A percentile compares a stretch with the other conserved stretches of the same genome.
phyloP scores from a whole-genome alignment of 2,329 filamentous ascomycete genomes.

The Mollisia scopiformis region DNA sequence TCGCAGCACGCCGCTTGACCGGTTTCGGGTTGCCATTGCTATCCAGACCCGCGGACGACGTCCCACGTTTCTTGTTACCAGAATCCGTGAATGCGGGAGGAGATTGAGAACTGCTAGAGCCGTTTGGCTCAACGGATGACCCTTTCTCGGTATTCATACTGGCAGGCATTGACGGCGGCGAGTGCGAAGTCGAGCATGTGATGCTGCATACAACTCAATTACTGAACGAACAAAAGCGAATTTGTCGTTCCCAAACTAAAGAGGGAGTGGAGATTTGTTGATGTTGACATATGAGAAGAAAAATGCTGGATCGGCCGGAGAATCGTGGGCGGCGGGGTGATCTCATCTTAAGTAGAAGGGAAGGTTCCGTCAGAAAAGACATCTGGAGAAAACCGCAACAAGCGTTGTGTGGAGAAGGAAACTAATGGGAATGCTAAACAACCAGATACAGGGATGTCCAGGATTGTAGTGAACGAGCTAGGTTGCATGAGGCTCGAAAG shows the following conservation, averaged over 20 bases:
- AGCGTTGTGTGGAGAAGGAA: slow-evolving; percentile 4
- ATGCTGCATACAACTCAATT: not conserved
- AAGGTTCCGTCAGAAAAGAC: not conserved
- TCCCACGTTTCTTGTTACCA: slow-evolving; percentile 25
- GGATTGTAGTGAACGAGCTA: not conserved
- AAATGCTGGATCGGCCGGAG: slow-evolving; percentile 7
- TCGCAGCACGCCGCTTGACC: slow-evolving; percentile 81
- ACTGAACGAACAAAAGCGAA: not conserved
- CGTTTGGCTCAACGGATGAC: slow-evolving; percentile 2
- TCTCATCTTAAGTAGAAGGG: slow-evolving; percentile 16
- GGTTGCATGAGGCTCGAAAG: slow-evolving; percentile 9
- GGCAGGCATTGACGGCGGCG: not conserved
- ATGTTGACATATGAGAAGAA: not conserved
- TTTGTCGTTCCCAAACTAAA: not conserved
- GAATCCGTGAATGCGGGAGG: slow-evolving; percentile 11
- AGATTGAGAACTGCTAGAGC: slow-evolving; percentile 8
- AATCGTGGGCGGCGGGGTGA: slow-evolving; percentile 13
- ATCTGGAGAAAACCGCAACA: slow-evolving; percentile 8
- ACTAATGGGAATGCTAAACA: not conserved
- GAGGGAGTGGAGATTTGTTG: slow-evolving; percentile 1
- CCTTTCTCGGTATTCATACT: not conserved
- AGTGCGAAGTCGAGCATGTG: not conserved
- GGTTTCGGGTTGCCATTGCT: slow-evolving; percentile 30
- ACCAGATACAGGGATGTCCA: no score
- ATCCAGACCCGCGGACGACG: slow-evolving; percentile 21